A percentile compares a stretch with the other conserved stretches of the same genome.
Evolutionary conservation across 331 rosid species (phyloP).

Genomic region (Malus hybrid): DNA sequence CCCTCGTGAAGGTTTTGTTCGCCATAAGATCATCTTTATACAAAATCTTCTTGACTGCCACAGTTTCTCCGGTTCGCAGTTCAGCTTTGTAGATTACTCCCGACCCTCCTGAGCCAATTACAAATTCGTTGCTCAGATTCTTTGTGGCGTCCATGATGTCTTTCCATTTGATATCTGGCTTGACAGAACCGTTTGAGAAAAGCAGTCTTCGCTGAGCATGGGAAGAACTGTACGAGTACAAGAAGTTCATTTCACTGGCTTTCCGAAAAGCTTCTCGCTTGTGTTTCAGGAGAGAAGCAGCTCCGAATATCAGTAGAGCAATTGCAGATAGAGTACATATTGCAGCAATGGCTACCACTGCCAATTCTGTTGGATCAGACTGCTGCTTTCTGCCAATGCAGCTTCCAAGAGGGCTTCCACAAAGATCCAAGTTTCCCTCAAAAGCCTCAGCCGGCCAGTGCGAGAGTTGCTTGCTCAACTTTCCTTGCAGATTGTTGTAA

Average conservation of each 20-base stretch:
- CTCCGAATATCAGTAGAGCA: constrained; percentile 40
- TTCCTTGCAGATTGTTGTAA: constrained; percentile 62
- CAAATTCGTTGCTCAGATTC: constrained; percentile 60
- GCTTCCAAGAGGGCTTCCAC: constrained; percentile 56
- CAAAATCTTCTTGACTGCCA: constrained; percentile 82
- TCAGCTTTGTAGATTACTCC: constrained; percentile 81
- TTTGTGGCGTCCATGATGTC: constrained; percentile 78
- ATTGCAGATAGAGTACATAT: constrained; percentile 56
- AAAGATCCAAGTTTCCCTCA: constrained; percentile 57
- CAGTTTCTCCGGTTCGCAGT: constrained; percentile 46
- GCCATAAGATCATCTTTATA: constrained; percentile 62
- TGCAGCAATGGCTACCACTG: constrained; percentile 49
- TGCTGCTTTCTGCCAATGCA: constrained; percentile 24
- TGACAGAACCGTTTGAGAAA: constrained; percentile 48
- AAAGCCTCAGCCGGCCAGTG: constrained; percentile 60
- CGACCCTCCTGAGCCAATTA: constrained; percentile 85
- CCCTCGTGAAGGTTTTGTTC: constrained; percentile 64
- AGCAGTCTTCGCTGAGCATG: constrained; percentile 52
- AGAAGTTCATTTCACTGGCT: constrained; percentile 46
- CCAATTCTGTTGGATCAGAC: constrained; percentile 37
- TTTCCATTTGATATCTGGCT: constrained; percentile 65
- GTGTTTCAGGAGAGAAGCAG: constrained; percentile 34
- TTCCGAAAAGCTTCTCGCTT: constrained; percentile 31
- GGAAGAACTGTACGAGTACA: constrained; percentile 66
- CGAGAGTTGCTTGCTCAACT: constrained; percentile 49